Evolutionary conservation across 176 grass and related monocot species (phyloP), one percentile per base, ranked within the genome.

Genomic region (Cenchrus americanus): DNA sequence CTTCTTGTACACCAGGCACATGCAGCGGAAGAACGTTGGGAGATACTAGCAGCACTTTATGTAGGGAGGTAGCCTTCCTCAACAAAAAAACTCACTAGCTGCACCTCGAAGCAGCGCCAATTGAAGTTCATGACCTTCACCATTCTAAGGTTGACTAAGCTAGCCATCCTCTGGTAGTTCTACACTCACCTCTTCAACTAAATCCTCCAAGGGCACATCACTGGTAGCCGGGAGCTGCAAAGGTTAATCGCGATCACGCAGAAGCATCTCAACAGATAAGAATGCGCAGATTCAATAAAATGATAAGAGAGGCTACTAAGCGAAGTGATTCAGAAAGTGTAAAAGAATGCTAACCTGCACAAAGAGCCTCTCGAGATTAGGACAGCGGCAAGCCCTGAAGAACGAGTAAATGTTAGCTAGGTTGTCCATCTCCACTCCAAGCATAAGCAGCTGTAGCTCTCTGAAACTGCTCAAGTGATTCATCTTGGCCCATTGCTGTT

Each of bases 401-500:
- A 92, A 87, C 14, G 19, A 7, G 74, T 61, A 90, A 9, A 95
- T 80, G 62, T 89, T 76, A 49, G 75, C 66, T 15, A 92, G 55
- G 77, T 88, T 92, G 32, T 51, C n/a, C 62, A 74, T 69, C 3
- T 53, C 27, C 86, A 89, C 60, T 75, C 67, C 83, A 21, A 74
- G 41, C 83, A 90, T 88, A 14, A 90, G 63, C 71, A 95, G 62
- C 71, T 95, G 90, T 23, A 95, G 66, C 75, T 92, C 93, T 86
- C 74, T 83, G 73, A 92, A 74, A 73, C 53, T 86, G 43, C 43
- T 46, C 37, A 96, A 79, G 62, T 78, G 87, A 37, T 71, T 80
- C 70, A 82, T 42, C 44, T 80, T 68, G 49, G 63, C 42, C 43
- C 43, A 44, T 44, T 37, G 34, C 34, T 37, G 1, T 37, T 44